Conservation (phyloP, 2,329 filamentous ascomycete genomes). For the Thelonectria rubi region DNA sequence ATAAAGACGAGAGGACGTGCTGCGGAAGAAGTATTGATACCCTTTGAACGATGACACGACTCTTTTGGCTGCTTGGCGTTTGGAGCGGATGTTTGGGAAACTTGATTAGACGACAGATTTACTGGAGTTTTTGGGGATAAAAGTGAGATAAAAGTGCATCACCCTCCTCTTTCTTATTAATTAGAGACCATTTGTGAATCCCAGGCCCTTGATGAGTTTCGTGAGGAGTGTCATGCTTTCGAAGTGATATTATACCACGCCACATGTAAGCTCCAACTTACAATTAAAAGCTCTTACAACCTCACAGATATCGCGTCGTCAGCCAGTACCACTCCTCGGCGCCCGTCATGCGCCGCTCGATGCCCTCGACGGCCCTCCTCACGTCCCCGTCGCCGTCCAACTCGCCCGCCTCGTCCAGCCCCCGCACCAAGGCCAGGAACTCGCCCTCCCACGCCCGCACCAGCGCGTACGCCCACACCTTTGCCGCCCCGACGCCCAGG, state of each 20-base stretch:
- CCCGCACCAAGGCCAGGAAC: conserved; percentile 14
- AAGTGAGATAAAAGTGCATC: too few species aligned
- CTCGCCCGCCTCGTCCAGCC: background rate
- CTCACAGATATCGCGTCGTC: conserved; percentile 19
- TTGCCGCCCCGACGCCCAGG: conserved; percentile 23
- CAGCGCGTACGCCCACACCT: conserved; percentile 19
- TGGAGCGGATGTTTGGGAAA: background rate
- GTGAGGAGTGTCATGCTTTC: too few species aligned
- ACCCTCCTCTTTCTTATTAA: too few species aligned
- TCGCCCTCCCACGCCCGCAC: conserved; percentile 24
- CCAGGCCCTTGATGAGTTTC: too few species aligned
- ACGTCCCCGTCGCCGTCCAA: background rate
- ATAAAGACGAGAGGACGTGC: conserved; percentile 31
- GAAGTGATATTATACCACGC: too few species aligned
- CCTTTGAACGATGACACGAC: conserved; percentile 16
- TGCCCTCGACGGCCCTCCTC: conserved; percentile 11
- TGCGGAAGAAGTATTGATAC: background rate
- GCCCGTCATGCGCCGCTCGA: conserved; percentile 25
- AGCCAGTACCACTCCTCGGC: conserved; percentile 25
- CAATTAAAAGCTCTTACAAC: too few species aligned
- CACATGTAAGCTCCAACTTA: too few species aligned
- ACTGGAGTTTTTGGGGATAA: background rate
- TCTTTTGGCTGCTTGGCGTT: conserved; percentile 21
- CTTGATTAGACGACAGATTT: too few species aligned
- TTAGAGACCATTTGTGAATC: too few species aligned